phyloP scores from a whole-genome alignment of 345 rosid genomes.

The Gossypium mustelinum region DNA sequence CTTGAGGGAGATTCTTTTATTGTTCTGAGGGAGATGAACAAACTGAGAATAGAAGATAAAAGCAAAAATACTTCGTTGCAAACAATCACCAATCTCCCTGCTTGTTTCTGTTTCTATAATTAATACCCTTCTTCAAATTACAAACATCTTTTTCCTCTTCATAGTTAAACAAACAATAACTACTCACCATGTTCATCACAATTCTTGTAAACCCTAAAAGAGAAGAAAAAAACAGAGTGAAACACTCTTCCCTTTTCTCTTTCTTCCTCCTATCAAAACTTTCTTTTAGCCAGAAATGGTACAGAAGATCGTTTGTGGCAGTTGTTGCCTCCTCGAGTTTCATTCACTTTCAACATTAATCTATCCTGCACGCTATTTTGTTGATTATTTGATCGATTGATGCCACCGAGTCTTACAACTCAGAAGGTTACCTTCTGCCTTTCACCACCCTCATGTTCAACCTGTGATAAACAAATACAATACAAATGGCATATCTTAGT shows the following conservation, averaged over 20 bases:
- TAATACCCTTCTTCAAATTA: no score
- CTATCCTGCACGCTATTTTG: background rate
- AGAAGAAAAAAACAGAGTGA: background rate
- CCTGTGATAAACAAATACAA: conserved; percentile 35
- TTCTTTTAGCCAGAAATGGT: background rate
- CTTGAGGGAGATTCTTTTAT: no score
- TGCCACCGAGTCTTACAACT: background rate
- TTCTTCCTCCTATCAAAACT: background rate
- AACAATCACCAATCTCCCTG: no score
- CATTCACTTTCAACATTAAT: background rate
- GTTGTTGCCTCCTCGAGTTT: background rate
- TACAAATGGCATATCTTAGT: background rate
- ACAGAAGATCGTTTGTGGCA: background rate
- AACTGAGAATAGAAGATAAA: no score
- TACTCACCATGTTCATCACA: background rate
- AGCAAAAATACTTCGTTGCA: no score
- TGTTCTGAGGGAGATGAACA: no score
- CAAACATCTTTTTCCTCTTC: background rate
- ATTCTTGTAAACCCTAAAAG: background rate
- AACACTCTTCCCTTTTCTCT: background rate
- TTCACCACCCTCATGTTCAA: conserved; percentile 50
- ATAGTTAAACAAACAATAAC: background rate
- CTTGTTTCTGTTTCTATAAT: no score
- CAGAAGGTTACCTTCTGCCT: conserved; percentile 36
- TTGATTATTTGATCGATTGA: background rate